Percentiles rank a stretch among this genome's conserved stretches.
Conservation (phyloP, 805 yeast species). For the Candida loeiensis region DNA sequence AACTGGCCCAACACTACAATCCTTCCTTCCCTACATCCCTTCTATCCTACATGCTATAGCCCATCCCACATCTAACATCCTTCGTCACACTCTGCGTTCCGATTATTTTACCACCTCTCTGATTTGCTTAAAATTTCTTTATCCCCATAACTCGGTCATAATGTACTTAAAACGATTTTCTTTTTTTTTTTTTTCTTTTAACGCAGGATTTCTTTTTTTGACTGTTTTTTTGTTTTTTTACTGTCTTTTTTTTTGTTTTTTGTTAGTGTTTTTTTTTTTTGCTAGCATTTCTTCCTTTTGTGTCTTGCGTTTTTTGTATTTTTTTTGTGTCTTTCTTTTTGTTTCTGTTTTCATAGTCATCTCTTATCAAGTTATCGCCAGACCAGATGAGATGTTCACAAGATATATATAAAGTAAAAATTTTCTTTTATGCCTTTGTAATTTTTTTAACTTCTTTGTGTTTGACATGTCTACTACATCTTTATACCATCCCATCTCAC, state of each 20-base stretch:
- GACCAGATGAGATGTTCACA: neutral
- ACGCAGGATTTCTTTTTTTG: constrained; percentile 1
- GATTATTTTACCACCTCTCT: neutral
- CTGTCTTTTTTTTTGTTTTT: constrained; percentile 3
- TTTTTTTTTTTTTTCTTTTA: constrained; percentile 3
- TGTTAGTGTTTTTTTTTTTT: constrained; percentile 2
- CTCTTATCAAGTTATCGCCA: constrained; percentile 4
- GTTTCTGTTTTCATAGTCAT: constrained; percentile 7
- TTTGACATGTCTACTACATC: constrained; percentile 4
- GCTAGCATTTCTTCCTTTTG: too few species aligned
- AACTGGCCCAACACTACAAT: too few species aligned
- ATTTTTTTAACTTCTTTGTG: constrained; percentile 1
- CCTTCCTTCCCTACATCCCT: too few species aligned
- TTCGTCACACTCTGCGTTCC: too few species aligned
- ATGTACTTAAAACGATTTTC: neutral
- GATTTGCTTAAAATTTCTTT: neutral
- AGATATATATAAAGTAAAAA: constrained; percentile 3
- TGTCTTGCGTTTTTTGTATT: neutral
- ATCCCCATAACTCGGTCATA: neutral
- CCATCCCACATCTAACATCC: too few species aligned
- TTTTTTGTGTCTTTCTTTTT: constrained; percentile 3
- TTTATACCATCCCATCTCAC: constrained; percentile 32
- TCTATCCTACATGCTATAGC: too few species aligned
- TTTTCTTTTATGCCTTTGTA: constrained; percentile 1
- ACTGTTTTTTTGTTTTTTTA: neutral